Evolutionary conservation across 1,284 basidiomycete genomes (phyloP).

Genomic region (Rhodotorula sp.): DNA sequence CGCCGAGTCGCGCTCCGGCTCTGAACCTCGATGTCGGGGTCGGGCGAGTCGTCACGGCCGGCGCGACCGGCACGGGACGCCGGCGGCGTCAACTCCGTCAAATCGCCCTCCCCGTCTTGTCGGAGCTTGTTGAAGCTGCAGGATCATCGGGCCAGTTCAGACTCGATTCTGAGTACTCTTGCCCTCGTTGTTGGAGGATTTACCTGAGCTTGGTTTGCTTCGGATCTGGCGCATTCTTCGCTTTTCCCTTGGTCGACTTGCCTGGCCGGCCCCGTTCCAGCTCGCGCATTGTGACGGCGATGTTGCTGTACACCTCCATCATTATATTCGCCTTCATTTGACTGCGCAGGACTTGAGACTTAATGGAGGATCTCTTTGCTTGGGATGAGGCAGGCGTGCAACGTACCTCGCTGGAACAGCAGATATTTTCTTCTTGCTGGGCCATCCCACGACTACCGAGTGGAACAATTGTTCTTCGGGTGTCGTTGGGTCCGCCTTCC

Average conservation of each 20-base stretch:
- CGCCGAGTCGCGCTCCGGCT: background rate
- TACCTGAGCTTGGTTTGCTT: background rate
- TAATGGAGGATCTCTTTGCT: background rate
- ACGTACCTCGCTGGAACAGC: too few species aligned
- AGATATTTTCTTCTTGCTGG: background rate
- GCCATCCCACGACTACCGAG: background rate
- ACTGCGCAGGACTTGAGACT: background rate
- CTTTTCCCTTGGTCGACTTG: too few species aligned
- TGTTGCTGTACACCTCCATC: background rate
- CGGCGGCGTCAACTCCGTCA: background rate
- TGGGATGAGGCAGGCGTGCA: too few species aligned
- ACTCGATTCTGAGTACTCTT: background rate
- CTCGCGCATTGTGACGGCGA: background rate
- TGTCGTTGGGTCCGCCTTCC: background rate
- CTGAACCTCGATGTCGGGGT: background rate
- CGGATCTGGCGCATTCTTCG: background rate
- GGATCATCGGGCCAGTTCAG: background rate
- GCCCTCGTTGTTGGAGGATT: too few species aligned
- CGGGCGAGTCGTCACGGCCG: background rate
- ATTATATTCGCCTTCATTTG: accelerated
- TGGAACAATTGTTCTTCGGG: background rate
- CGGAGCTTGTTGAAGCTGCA: background rate
- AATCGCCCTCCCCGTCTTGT: background rate
- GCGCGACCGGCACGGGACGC: background rate
- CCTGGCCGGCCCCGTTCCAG: too few species aligned